Evolutionary conservation across 805 yeast genomes (phyloP), one percentile per base, ranked within the genome.

Genomic region (Yarrowia deformans): DNA sequence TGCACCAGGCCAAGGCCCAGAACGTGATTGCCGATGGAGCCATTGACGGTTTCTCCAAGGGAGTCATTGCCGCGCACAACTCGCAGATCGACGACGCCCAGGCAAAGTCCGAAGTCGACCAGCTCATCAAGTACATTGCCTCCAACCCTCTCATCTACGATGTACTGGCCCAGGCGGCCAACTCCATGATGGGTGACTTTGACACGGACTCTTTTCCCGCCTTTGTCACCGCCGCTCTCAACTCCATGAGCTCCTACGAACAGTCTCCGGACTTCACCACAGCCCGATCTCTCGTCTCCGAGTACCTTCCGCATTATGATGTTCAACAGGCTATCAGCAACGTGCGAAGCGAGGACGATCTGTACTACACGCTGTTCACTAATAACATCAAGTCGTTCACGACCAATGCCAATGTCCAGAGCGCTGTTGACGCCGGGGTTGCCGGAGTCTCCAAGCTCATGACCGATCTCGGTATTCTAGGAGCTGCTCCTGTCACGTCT

Each of bases 21-120:
- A 60, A 60, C 52, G 66, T 60, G 14, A 19, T 60, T 34, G 66
- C 52, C 42, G 66, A 60, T 14, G 52, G 52, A 10, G 52, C 52
- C 42, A 60, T 60, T 9, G 52, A 56, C 40, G 67, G 69, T 34
- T 16, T 68, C 42, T 58, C 67, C 55, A 39, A 35, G 8, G 67
- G 69, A 37, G 37, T 56, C 43, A 35, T 60, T 37, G 8, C 68
- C 10, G 68, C 70, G 48, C 39, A 61, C 60, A 50, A 68, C 49
- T 45, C 55, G 18, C 43, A 43, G 42, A 58, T 68, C 23, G n/a
- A 49, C 45, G 56, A 46, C 42, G 68, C 68, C 37, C 68, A 63
- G 56, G 68, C 68, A 29, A 63, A 63, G 40, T 58, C 56, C 58
- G 68, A 67, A 39, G 69, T 58, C 32, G 50, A 42, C 48, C 18